Evolutionary conservation across 352 stramenopile genomes (phyloP).

Genomic region (Globisporangium camurandrum): DNA sequence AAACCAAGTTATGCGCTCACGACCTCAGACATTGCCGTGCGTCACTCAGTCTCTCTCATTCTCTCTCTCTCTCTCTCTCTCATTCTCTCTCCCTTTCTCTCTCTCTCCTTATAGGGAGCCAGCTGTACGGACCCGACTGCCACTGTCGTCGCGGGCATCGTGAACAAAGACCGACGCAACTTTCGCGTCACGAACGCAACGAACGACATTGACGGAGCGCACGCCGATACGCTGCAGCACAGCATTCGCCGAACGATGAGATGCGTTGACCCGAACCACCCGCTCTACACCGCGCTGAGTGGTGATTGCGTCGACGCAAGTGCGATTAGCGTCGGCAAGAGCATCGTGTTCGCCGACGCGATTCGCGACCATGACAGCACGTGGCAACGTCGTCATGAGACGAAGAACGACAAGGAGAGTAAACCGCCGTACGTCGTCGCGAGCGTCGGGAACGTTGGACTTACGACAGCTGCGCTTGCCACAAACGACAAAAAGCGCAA

Average conservation of each 20-base stretch:
- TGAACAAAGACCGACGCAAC: constrained; percentile 43
- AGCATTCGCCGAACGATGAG: constrained; percentile 63
- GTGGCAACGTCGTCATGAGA: too few relatives aligned
- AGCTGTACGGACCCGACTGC: constrained; percentile 41
- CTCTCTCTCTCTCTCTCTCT: too few relatives aligned
- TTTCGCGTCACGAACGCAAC: constrained; percentile 55
- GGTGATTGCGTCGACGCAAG: constrained; percentile 52
- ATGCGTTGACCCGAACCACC: constrained; percentile 57
- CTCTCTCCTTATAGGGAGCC: constrained; percentile 17
- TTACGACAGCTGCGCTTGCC: constrained; percentile 16
- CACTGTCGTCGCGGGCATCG: constrained; percentile 48
- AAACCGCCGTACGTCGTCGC: constrained; percentile 33
- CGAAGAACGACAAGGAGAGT: constrained; percentile 15
- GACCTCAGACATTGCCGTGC: constrained; percentile 51
- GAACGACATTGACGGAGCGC: constrained; percentile 52
- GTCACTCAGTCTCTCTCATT: too few relatives aligned
- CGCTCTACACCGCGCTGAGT: constrained; percentile 51
- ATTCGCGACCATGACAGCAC: constrained; percentile 35
- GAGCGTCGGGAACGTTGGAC: constrained; percentile 50
- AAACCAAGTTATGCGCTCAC: constrained; percentile 44
- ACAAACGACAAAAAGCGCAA: constrained; percentile 11
- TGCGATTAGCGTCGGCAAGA: constrained; percentile 56
- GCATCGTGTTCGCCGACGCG: constrained; percentile 58
- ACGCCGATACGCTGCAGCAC: constrained; percentile 54
- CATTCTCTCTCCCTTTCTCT: background rate